Percentiles rank a stretch among this genome's conserved stretches.
Conservation (phyloP, 108 stramenopile genomes). For the Epithemia pelagica region DNA sequence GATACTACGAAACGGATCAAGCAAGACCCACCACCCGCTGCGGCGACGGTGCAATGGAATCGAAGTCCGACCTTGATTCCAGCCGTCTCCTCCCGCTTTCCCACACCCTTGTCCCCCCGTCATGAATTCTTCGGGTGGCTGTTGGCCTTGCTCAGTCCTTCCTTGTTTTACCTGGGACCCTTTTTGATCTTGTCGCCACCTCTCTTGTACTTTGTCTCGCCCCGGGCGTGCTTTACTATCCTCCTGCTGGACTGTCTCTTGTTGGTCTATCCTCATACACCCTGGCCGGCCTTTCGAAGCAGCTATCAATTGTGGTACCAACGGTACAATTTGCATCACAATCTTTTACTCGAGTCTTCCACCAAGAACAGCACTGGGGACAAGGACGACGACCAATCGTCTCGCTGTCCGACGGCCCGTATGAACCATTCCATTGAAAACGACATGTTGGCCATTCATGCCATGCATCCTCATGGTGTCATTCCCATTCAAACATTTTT, state of each 20-base stretch:
- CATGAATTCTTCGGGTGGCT: neutral
- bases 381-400: neutral
- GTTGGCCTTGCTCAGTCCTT: neutral
- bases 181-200: neutral
- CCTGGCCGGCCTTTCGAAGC: neutral
- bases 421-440: neutral
- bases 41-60: neutral
- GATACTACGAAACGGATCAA: too few species aligned
- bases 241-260: neutral
- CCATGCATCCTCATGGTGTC: slow-evolving; percentile 30
- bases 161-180: slow-evolving; percentile 5
- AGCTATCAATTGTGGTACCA: neutral
- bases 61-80: slow-evolving; percentile 8
- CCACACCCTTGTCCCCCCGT: neutral
- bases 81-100: neutral
- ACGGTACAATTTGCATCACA: neutral
- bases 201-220: neutral
- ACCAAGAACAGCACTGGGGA: neutral
- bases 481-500: slow-evolving; percentile 24
- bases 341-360: neutral
- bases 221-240: neutral
- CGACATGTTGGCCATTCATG: slow-evolving; percentile 14
- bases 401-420: neutral
- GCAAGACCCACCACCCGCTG: neutral
- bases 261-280: neutral